phyloP scores from a whole-genome alignment of 768 basidiomycete species.

The Daedalea quercina region DNA sequence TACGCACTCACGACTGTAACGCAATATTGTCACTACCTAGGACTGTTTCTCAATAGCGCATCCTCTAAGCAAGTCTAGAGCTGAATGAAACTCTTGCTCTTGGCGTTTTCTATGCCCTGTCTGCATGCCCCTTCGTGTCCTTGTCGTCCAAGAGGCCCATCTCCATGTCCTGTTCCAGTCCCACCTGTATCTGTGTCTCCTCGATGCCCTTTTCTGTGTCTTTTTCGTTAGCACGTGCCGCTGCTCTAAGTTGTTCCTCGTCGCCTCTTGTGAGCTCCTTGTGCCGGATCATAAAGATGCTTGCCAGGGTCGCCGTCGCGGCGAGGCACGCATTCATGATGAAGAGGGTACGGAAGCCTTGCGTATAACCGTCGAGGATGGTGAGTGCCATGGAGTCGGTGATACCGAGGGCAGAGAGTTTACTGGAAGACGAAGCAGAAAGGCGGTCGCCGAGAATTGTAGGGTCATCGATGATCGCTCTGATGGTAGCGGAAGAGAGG shows the following conservation, averaged over 20 bases:
- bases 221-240: conserved; percentile 21
- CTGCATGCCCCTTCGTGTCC: no score
- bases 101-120: no score
- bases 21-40: no score
- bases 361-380: conserved; percentile 46
- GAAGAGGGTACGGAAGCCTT: conserved; percentile 55
- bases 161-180: not conserved
- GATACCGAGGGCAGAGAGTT: conserved; percentile 24
- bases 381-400: conserved; percentile 28
- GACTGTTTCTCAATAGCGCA: no score
- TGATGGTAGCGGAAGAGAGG: conserved; percentile 32
- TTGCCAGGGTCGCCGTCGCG: conserved; percentile 46
- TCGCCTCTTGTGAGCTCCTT: conserved; percentile 53
- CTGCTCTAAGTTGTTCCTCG: conserved; percentile 41
- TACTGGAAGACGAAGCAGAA: conserved; percentile 19
- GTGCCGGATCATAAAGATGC: conserved; percentile 55
- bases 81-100: no score
- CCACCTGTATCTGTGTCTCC: not conserved
- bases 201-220: not conserved
- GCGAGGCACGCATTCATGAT: conserved; percentile 52
- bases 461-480: conserved; percentile 44
- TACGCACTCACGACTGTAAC: no score
- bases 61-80: no score
- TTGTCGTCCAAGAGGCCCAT: no score
- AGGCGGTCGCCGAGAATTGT: conserved; percentile 25